Evolutionary conservation across 441 rosid species (phyloP), one percentile per base, ranked within the genome.

Genomic region (Pelargonium exstipulatum): DNA sequence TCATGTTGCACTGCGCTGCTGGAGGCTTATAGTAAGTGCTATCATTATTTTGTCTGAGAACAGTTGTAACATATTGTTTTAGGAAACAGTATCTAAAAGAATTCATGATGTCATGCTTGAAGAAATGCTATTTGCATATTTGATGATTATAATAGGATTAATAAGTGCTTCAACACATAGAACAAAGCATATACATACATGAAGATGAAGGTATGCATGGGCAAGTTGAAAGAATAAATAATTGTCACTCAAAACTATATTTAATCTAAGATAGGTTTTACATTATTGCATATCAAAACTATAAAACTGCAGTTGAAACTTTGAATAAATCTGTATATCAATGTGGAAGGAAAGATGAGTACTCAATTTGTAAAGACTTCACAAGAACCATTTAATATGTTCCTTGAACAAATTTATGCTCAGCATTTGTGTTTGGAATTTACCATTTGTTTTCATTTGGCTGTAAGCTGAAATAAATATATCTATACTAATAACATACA

Each of bases 1-100:
- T 89, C 97, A 67, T 91, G 97, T 81, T 95, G 99, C 77, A 89
- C 96, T 78, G 97, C 97, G 49, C 80, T 95, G 83, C 80, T 95
- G 76, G 99, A 91, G 85, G 97, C 99, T 69, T 88, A 89, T 80
- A 87, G 99, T 95, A 79, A 79, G 96, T 82, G 75, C 48, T 66
- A 26, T 61, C 64, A 9, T 67, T 70, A 12, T 76, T 12, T 58
- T 64, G 14, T 45, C 43, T 29, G 22, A 62, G 45, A 16, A 9
- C 64, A 14, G 43, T n/a, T 66, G 24, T 61, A 49, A 16, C 46
- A 35, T 35, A 46, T 63, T 32, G 24, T 55, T 55, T 12, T 45
- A 9, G n/a, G 8, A 37, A 37, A 37, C 42, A 37, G 9, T 37
- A 17, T 53, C 62, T 55, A 5, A 61, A 12, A 26, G 64, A 24